Percentiles rank a stretch among this genome's conserved stretches.
These are phyloP conservation scores for Solanum piurae DNA, from an alignment of 257 asterid genomes.

Conservation along the genomic window DNA sequence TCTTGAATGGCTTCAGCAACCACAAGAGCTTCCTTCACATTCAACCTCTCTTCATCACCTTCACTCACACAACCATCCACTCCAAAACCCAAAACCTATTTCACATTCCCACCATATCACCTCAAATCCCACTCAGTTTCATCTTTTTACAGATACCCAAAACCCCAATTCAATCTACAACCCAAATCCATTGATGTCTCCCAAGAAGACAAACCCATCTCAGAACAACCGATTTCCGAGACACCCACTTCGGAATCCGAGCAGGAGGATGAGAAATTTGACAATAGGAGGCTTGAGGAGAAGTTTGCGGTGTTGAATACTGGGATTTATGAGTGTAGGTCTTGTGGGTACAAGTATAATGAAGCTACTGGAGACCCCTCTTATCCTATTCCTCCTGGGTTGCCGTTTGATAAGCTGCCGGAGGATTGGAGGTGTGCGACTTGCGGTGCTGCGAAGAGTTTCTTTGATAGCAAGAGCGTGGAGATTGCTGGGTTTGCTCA, in stretches of 20 bases:
- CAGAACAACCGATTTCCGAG: constrained; percentile 6
- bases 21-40: constrained; percentile 42
- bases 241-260: constrained; percentile 16
- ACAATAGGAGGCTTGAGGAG: constrained; percentile 60
- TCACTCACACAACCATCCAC: constrained; percentile 14
- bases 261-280: constrained; percentile 9
- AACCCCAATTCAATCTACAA: neutral
- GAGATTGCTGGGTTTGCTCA: constrained; percentile 91
- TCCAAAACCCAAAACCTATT: constrained; percentile 18
- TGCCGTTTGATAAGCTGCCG: constrained; percentile 68
- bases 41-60: constrained; percentile 34
- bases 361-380: constrained; percentile 64
- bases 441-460: constrained; percentile 85
- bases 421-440: constrained; percentile 96
- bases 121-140: constrained; percentile 26
- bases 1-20: constrained; percentile 52
- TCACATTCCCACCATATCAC: constrained; percentile 19
- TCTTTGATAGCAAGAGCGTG: constrained; percentile 78
- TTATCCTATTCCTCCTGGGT: constrained; percentile 87
- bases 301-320: constrained; percentile 89
- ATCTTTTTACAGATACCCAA: constrained; percentile 8
- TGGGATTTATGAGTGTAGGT: constrained; percentile 73
- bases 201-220: constrained; percentile 63
- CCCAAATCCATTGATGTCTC: constrained; percentile 64
- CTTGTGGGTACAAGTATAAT: constrained; percentile 68